Evolutionary conservation across 208 protist species (phyloP).

Genomic region (Acanthamoeba royreba): DNA sequence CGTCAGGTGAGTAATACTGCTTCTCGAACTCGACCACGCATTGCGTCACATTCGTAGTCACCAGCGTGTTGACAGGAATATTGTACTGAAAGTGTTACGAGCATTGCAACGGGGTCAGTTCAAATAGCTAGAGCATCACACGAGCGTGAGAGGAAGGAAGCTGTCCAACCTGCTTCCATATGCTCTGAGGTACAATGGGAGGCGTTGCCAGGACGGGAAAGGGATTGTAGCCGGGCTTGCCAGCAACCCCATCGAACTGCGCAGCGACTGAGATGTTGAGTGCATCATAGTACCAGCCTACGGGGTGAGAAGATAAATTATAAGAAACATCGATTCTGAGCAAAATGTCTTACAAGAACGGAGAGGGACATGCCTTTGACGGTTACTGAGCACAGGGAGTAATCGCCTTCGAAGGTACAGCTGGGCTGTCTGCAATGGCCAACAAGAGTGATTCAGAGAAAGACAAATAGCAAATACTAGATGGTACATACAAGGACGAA

Average conservation of each 20-base stretch:
- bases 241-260: background rate
- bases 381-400: background rate
- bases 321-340: background rate
- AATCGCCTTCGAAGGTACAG: background rate
- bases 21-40: slow-evolving; percentile 21
- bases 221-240: background rate
- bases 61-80: slow-evolving; percentile 4
- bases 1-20: slow-evolving; percentile 54
- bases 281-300: background rate
- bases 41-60: background rate
- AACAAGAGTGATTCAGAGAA: background rate
- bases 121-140: too few relatives aligned
- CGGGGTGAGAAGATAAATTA: background rate
- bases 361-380: background rate
- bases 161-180: background rate
- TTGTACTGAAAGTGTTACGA: background rate
- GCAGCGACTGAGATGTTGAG: background rate
- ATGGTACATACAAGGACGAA: background rate
- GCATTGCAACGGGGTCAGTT: background rate
- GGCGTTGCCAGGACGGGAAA: background rate
- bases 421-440: background rate
- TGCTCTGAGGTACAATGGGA: background rate
- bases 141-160: background rate
- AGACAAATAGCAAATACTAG: background rate
- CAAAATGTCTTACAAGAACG: background rate